These are phyloP conservation scores for Terana coerulea DNA, from an alignment of 768 basidiomycete genomes.

Conservation along the genomic window DNA sequence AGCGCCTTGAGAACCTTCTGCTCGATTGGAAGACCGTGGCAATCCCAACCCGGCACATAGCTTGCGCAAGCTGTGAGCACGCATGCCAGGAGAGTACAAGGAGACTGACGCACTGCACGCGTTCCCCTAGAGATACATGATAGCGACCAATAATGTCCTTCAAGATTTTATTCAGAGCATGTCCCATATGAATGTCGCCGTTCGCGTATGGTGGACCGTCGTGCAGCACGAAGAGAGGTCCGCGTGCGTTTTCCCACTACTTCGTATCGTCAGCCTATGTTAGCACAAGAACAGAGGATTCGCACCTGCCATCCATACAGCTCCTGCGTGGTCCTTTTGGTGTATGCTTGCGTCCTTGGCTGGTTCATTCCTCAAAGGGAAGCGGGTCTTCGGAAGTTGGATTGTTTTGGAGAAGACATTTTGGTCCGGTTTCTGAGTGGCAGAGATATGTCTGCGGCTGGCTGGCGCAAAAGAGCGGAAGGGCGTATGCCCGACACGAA, in stretches of 20 bases:
- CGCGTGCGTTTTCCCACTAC: conserved; percentile 62
- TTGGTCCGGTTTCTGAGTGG: conserved; percentile 1
- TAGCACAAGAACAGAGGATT: background rate
- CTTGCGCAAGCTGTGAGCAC: conserved; percentile 36
- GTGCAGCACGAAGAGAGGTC: conserved; percentile 80
- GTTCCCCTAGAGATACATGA: conserved; percentile 70
- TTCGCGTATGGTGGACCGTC: conserved; percentile 99
- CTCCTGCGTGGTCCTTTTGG: conserved; percentile 60
- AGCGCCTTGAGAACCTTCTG: conserved; percentile 85
- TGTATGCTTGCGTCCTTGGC: conserved; percentile 60
- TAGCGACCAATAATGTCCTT: conserved; percentile 96
- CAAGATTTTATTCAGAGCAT: conserved; percentile 92
- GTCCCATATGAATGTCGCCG: conserved; percentile 93
- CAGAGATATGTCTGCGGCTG: background rate
- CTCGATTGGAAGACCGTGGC: conserved; percentile 96
- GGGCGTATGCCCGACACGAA: too few relatives aligned
- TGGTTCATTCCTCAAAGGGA: conserved; percentile 70
- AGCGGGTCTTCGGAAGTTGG: conserved; percentile 75
- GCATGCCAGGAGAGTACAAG: background rate
- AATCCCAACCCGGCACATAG: conserved; percentile 96
- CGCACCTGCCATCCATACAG: conserved; percentile 77
- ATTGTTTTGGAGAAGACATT: conserved; percentile 60
- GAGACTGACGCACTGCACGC: conserved; percentile 67
- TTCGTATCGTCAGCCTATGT: background rate
- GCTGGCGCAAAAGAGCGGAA: too few relatives aligned